A percentile compares a stretch with the other conserved stretches of the same genome.
These are phyloP conservation scores for Metrosideros polymorpha DNA, from an alignment of 441 rosid species.

Conservation along the genomic window DNA sequence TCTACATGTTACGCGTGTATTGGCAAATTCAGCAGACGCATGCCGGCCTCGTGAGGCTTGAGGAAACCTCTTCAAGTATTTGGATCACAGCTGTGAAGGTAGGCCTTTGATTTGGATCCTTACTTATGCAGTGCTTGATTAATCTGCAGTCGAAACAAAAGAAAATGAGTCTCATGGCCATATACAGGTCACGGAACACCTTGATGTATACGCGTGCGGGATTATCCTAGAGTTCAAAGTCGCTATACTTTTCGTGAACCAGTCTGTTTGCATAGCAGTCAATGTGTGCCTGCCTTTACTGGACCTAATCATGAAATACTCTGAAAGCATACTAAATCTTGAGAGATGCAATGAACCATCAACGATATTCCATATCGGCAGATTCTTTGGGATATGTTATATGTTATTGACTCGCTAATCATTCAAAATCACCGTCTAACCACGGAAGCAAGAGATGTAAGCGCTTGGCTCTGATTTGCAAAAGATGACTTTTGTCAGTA, in stretches of 20 bases:
- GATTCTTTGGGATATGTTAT: not conserved
- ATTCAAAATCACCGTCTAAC: not conserved
- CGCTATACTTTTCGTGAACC: not conserved
- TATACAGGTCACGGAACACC: not conserved
- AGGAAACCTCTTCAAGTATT: constrained; percentile 32
- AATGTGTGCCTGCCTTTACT: not conserved
- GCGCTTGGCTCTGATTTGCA: not conserved
- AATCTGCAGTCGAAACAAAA: constrained; percentile 12
- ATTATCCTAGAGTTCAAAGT: not conserved
- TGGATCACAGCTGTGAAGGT: constrained; percentile 18
- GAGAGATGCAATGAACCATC: not conserved
- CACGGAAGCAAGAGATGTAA: not conserved
- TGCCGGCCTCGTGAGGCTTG: constrained; percentile 4
- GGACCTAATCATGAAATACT: not conserved
- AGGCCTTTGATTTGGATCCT: constrained; percentile 16
- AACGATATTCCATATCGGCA: not conserved
- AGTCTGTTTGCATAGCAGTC: not conserved
- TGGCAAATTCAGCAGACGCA: constrained; percentile 4
- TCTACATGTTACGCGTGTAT: not conserved
- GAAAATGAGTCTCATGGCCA: not conserved
- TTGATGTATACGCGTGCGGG: not conserved
- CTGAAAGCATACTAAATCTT: not conserved
- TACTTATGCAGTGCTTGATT: constrained; percentile 21
- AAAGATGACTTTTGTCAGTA: not conserved
- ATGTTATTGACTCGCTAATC: not conserved